A percentile compares a stretch with the other conserved stretches of the same genome.
These are phyloP conservation scores for Sedum album DNA, from an alignment of 164 flowering plant genomes.

Conservation along the genomic window DNA sequence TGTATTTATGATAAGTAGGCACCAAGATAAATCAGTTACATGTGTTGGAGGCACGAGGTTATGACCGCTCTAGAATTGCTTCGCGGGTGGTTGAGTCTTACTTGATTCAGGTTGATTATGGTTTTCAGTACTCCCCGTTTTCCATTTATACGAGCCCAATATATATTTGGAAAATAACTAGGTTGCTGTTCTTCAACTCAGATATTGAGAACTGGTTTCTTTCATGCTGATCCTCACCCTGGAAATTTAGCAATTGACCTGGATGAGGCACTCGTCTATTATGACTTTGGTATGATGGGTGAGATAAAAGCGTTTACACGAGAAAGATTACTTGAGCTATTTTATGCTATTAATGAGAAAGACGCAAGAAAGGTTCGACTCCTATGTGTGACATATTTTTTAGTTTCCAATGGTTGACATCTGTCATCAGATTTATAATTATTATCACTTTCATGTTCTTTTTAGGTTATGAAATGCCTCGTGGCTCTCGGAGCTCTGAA, in stretches of 20 bases:
- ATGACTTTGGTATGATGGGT: conserved; percentile 99
- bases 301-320: conserved; percentile 79
- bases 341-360: conserved; percentile 88
- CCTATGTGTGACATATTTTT: background rate
- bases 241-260: conserved; percentile 91
- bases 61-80: conserved; percentile 54
- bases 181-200: conserved; percentile 16
- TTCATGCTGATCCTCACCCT: conserved; percentile 99
- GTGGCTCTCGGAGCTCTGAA: conserved; percentile 86
- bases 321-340: conserved; percentile 71
- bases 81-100: conserved; percentile 87
- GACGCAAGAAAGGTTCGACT: conserved; percentile 78
- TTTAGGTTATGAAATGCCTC: conserved; percentile 77
- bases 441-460: too few relatives aligned
- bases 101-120: conserved; percentile 64
- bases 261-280: conserved; percentile 82
- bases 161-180: background rate
- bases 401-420: background rate
- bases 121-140: background rate
- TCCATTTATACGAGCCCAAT: background rate
- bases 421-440: too few relatives aligned
- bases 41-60: conserved; percentile 50
- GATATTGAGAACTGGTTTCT: conserved; percentile 91
- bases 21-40: conserved; percentile 65
- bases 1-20: conserved; percentile 32